phyloP scores from a whole-genome alignment of 352 stramenopile genomes.

The Ophiocytium majus region DNA sequence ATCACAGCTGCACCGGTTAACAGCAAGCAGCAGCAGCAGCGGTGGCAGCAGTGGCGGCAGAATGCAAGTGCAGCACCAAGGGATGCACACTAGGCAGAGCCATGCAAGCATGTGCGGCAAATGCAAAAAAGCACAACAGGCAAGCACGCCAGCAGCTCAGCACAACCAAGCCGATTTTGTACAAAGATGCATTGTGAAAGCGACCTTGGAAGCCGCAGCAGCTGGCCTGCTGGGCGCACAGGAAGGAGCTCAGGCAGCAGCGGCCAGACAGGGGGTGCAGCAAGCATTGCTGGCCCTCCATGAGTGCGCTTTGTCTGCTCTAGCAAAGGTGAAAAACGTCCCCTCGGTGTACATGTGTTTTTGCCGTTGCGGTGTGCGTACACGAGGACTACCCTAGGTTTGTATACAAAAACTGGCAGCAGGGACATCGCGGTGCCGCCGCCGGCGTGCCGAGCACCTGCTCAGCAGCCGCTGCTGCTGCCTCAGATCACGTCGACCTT shows the following conservation, averaged over 20 bases:
- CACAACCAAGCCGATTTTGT: neutral
- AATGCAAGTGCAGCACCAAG: neutral
- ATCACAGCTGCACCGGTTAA: neutral
- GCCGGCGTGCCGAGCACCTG: too few species aligned
- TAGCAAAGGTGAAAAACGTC: neutral
- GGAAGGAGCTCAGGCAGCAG: neutral
- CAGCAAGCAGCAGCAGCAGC: too few species aligned
- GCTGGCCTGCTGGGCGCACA: too few species aligned
- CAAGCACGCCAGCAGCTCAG: too few species aligned
- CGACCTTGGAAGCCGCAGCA: too few species aligned
- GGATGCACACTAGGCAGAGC: neutral
- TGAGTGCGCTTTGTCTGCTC: too few species aligned
- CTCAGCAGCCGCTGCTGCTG: too few species aligned
- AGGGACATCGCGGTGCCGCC: neutral
- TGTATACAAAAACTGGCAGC: neutral
- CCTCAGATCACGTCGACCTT: constrained; percentile 66
- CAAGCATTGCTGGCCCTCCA: too few species aligned
- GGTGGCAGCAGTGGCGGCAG: too few species aligned
- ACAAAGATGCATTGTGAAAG: neutral
- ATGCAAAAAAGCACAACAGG: neutral
- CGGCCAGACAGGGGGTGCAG: neutral
- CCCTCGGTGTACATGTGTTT: neutral
- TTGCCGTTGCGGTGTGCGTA: neutral
- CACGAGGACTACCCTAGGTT: neutral
- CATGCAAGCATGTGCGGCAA: neutral